A percentile compares a stretch with the other conserved stretches of the same genome.
Evolutionary conservation across 768 basidiomycete species (phyloP).

Genomic region (Boletus subparvulus): DNA sequence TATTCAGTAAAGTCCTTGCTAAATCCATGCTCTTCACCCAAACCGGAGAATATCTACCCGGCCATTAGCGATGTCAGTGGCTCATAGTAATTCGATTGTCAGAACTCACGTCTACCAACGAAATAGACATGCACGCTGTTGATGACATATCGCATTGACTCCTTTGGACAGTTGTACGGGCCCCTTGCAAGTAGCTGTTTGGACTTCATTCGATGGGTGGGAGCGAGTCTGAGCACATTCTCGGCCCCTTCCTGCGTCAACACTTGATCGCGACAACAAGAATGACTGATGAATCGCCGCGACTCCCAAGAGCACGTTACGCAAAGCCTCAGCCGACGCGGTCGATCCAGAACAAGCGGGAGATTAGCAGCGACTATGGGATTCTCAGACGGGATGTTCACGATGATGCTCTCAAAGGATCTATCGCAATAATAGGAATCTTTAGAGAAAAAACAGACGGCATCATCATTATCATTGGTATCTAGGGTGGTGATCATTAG

Average conservation of each 20-base stretch:
- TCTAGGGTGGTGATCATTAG: constrained; percentile 49
- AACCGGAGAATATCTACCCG: constrained; percentile 42
- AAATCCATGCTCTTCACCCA: constrained; percentile 37
- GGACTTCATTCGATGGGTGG: constrained; percentile 35
- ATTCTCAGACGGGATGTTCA: constrained; percentile 47
- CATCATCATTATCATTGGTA: constrained; percentile 46
- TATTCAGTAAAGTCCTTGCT: constrained; percentile 31
- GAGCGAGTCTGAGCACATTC: constrained; percentile 37
- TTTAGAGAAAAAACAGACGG: constrained; percentile 31
- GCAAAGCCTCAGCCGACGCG: constrained; percentile 40
- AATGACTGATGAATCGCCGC: constrained; percentile 45
- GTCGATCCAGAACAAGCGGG: constrained; percentile 41
- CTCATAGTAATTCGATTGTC: constrained; percentile 1
- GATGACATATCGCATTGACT: constrained; percentile 30
- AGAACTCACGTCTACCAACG: constrained; percentile 39
- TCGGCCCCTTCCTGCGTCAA: constrained; percentile 18
- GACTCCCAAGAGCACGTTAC: constrained; percentile 39
- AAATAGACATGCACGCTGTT: constrained; percentile 30
- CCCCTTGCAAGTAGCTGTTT: constrained; percentile 32
- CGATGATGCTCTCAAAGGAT: constrained; percentile 42
- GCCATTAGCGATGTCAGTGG: constrained; percentile 13
- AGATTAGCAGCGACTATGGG: constrained; percentile 42
- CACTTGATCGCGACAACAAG: constrained; percentile 36
- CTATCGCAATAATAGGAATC: constrained; percentile 46
- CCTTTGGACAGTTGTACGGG: constrained; percentile 33